Evolutionary conservation across 148 eudicot genomes (phyloP).

Genomic region (Vaccinium macrocarpon): DNA sequence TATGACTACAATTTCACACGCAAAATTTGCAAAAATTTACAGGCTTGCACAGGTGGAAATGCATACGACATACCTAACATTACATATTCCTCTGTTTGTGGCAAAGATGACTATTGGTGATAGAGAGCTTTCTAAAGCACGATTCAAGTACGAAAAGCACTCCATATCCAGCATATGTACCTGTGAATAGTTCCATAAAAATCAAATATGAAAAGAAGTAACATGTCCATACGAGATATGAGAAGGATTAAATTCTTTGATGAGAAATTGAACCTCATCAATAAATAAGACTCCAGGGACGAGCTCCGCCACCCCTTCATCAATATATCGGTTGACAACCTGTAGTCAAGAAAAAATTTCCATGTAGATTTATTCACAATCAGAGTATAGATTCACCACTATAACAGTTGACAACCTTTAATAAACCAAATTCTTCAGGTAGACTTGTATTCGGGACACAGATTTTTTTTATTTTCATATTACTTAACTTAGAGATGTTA

Average conservation of each 20-base stretch:
- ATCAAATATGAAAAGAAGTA: neutral
- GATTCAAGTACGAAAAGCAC: conserved; percentile 95
- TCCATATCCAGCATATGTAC: conserved; percentile 99
- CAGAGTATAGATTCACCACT: neutral
- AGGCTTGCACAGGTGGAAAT: conserved; percentile 3
- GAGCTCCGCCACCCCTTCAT: conserved; percentile 96
- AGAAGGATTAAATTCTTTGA: neutral
- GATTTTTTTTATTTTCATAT: neutral
- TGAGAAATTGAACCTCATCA: conserved; percentile 63
- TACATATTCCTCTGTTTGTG: conserved; percentile 94
- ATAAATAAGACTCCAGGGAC: conserved; percentile 96
- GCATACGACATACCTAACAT: conserved; percentile 59
- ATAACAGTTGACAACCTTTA: neutral
- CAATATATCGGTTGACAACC: conserved; percentile 96
- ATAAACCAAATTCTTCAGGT: neutral
- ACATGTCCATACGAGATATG: conserved; percentile 2
- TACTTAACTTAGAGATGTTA: neutral
- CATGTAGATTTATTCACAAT: neutral
- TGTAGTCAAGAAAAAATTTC: conserved; percentile 26
- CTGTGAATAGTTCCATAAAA: conserved; percentile 32
- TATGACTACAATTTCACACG: neutral
- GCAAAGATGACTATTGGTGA: conserved; percentile 98
- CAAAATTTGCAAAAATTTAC: neutral
- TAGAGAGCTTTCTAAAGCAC: conserved; percentile 90
- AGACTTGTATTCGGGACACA: neutral